Base-by-base conservation (phyloP, 192 early-diverging fungal species). In the Spizellomyces sp. region DNA sequence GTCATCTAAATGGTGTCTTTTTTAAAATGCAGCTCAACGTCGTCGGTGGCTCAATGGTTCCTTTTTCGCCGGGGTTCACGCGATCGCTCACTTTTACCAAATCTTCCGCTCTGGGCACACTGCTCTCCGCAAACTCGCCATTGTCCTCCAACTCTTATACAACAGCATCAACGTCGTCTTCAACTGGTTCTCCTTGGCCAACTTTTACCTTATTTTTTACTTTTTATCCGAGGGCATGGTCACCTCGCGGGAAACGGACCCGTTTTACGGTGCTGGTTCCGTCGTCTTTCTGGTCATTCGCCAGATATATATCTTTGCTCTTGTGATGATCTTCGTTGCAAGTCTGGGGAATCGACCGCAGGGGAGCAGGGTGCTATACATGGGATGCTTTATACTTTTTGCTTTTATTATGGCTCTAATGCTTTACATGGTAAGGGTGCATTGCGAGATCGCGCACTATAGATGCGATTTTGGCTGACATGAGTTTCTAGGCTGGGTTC, bases 41-140 rank as follows among this genome's bases (percentile, higher is more conserved):
- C 79, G 93, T 68, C 82, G 93, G 58, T 94, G 92, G 92, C 73
- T 94, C 15, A 94, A 94, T 73, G 93, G 93, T 6, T 91, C 90
- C 9, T 92, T 91, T 76, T 94, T 94, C 81, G 93, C 93, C 7
- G 85, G 84, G 9, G 81, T 94, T 27, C 91, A 94, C 72, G 81
- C 90, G 9, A 75, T 92, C 48, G 79, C 80, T 1, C 84, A 92
- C 55, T 91, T 80, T 65, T 72, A 81, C 45, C 87, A 92, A 71
- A 89, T 94, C 41, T 92, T 85, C 78, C 79, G 88, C 19, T 90
- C 91, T 6, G 86, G 84, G 7, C 93, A 93, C 64, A 70, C 77
- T 27, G 64, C 83, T 36, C 46, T 78, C 5, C 79, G 90, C 21
- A 92, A 92, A 74, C 47, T 87, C 6, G 68, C 83, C 48, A 83